A percentile compares a stretch with the other conserved stretches of the same genome.
Evolutionary conservation across 176 grass and related monocot species (phyloP).

Genomic region (Areca catechu): DNA sequence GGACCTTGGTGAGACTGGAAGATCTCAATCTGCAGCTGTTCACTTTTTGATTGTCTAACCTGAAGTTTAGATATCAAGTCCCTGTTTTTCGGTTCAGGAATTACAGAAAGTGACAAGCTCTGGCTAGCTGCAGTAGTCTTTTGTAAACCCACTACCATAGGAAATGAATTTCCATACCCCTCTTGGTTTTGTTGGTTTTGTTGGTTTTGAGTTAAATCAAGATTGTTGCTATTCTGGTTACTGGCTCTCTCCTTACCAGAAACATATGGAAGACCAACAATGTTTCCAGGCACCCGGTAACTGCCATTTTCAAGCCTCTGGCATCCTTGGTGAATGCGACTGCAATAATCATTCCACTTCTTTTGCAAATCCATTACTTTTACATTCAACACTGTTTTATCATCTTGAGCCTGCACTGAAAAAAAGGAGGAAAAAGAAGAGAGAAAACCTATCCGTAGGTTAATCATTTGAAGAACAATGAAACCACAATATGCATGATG

Average conservation of each 20-base stretch:
- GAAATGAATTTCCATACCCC: constrained; percentile 21
- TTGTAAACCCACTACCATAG: constrained; percentile 16
- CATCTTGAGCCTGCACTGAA: constrained; percentile 77
- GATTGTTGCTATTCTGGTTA: constrained; percentile 27
- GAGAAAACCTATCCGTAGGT: too few relatives aligned
- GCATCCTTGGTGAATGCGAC: constrained; percentile 29
- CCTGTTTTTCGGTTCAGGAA: constrained; percentile 39
- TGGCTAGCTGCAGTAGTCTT: constrained; percentile 16
- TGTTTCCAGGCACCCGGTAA: constrained; percentile 27
- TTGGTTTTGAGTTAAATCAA: constrained; percentile 7
- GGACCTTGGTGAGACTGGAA: constrained; percentile 14
- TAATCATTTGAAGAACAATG: too few relatives aligned
- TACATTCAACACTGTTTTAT: constrained; percentile 49
- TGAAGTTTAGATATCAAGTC: constrained; percentile 46
- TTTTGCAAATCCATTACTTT: constrained; percentile 63
- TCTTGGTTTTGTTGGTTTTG: constrained; percentile 4
- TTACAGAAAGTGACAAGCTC: constrained; percentile 44
- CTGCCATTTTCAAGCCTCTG: constrained; percentile 29
- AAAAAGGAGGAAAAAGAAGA: constrained; percentile 13
- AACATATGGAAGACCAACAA: constrained; percentile 21
- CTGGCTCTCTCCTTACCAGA: constrained; percentile 17
- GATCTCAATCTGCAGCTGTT: constrained; percentile 31
- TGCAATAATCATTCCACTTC: constrained; percentile 70
- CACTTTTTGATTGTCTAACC: constrained; percentile 43
- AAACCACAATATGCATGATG: too few relatives aligned